Percentiles rank a stretch among this genome's conserved stretches.
Conservation (phyloP, 1,139 yeast species). For the Wickerhamomyces sp. region DNA sequence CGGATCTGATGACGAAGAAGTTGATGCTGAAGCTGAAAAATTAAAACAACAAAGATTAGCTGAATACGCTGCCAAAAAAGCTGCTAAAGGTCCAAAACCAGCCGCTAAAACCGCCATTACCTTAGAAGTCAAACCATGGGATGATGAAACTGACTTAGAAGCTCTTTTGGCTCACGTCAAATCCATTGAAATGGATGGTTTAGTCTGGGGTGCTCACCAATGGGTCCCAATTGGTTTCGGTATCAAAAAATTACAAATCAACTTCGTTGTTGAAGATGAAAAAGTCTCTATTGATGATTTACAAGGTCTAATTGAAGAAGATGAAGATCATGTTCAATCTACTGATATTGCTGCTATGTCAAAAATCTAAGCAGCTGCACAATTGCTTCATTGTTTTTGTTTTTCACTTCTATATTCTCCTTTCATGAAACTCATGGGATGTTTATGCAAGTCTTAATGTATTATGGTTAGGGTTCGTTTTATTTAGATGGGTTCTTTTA, state of each 20-base stretch:
- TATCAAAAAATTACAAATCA: slow-evolving; percentile 98
- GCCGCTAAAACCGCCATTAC: slow-evolving; percentile 98
- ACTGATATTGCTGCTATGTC: slow-evolving; percentile 98
- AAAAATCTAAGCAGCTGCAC: slow-evolving; percentile 61
- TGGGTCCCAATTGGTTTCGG: slow-evolving; percentile 98
- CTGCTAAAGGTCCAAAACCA: slow-evolving; percentile 94
- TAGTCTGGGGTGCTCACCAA: slow-evolving; percentile 97
- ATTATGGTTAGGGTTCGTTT: not conserved
- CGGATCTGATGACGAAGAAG: slow-evolving; percentile 92
- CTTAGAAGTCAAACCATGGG: slow-evolving; percentile 99
- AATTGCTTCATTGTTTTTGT: slow-evolving; percentile 3
- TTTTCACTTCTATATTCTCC: not conserved
- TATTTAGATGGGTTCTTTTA: not conserved
- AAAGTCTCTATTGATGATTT: slow-evolving; percentile 90
- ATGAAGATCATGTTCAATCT: slow-evolving; percentile 99
- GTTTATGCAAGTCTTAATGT: slow-evolving; percentile 1
- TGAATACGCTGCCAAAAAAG: slow-evolving; percentile 96
- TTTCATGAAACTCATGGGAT: not conserved
- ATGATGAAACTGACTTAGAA: slow-evolving; percentile 95
- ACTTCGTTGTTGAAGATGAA: slow-evolving; percentile 96
- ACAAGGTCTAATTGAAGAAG: slow-evolving; percentile 81
- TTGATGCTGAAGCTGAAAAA: slow-evolving; percentile 94
- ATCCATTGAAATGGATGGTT: slow-evolving; percentile 83
- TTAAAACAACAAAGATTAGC: slow-evolving; percentile 96
- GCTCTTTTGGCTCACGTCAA: slow-evolving; percentile 83